Percentiles rank a stretch among this genome's conserved stretches.
phyloP scores from a whole-genome alignment of 306 rosid genomes.

The Astragalus membranaceus region DNA sequence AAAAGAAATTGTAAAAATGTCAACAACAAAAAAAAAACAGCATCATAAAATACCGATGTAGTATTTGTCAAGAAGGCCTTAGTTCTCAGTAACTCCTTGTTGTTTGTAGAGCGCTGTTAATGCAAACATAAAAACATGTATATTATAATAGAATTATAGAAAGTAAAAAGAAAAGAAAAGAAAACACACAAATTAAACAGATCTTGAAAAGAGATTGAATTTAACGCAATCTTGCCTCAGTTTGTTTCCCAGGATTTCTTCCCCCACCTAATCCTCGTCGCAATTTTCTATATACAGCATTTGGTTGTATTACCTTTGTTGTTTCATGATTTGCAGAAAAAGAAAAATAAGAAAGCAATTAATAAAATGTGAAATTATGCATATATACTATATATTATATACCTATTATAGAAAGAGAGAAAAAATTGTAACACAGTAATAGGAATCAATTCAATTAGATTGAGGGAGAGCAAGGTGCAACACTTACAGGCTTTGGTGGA shows the following conservation, averaged over 20 bases:
- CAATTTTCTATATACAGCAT: not conserved
- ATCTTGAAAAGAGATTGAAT: not conserved
- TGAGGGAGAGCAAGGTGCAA: not conserved
- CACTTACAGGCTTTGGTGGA: conserved; percentile 21
- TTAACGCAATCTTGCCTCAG: not conserved
- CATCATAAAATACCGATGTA: not conserved
- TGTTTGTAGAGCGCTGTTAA: not conserved
- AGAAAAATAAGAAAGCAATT: not conserved
- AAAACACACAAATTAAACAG: not conserved
- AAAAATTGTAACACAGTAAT: no score
- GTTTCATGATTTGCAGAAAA: not conserved
- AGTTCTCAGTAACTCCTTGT: not conserved
- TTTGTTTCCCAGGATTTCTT: conserved; percentile 6
- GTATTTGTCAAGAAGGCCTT: not conserved
- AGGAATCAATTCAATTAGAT: no score
- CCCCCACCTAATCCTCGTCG: conserved; percentile 12
- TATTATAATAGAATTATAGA: no score
- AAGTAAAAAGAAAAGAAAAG: not conserved
- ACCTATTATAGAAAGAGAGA: no score
- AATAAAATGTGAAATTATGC: not conserved
- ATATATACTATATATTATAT: no score
- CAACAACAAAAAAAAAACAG: not conserved
- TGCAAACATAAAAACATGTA: not conserved
- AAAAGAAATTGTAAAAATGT: no score
- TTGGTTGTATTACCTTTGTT: conserved; percentile 10